Base-by-base conservation (phyloP, 345 rosid genomes). In the Eucalyptus polyanthemos region DNA sequence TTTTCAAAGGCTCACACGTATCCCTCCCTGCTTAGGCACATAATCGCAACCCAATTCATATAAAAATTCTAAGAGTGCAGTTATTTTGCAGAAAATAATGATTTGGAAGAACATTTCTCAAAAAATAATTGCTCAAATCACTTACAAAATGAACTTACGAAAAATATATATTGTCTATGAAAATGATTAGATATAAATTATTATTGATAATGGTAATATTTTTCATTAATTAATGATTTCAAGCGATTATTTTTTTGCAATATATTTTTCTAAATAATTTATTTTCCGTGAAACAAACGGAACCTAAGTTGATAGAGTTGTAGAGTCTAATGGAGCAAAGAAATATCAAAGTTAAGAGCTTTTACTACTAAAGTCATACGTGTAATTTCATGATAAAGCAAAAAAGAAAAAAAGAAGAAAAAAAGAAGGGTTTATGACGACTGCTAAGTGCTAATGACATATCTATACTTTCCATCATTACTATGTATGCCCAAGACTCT, bases 161-260 rank as follows among this genome's bases (percentile, higher is more conserved):
- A 13, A 60, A 5, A 25, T 11, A 9, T 24, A 0, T 13, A 60
- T 60, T 0, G 4, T 27, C 0, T 13, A 60, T 29, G 16, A 60
- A 27, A 27, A 60, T 67, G 21, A 8, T 67, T 67, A 67, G 22
- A 8, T 9, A 67, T 15, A 62, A 29, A 29, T 29, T 29, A 13
- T 62, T 62, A 62, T 2, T 2, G 0, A 13, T 62, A n/a, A 29
- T 29, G 9, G 2, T 1, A 65, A 65, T 0, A 65, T 6, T 65
- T 14, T 65, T n/a, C 9, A n/a, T n/a, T n/a, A n/a, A 65, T 15
- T 14, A 65, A 14, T 65, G 31, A n/a, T 65, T 65, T n/a, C 19
- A 65, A n/a, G 37, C 3, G 8, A n/a, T 67, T 4, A 62, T 62
- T 62, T 62, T 62, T 62, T 29, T 14, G 10, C 4, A 29, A n/a